These are phyloP conservation scores for Neckera pumila DNA, from an alignment of 225 moss, liverwort and hornwort genomes.

Conservation along the genomic window DNA sequence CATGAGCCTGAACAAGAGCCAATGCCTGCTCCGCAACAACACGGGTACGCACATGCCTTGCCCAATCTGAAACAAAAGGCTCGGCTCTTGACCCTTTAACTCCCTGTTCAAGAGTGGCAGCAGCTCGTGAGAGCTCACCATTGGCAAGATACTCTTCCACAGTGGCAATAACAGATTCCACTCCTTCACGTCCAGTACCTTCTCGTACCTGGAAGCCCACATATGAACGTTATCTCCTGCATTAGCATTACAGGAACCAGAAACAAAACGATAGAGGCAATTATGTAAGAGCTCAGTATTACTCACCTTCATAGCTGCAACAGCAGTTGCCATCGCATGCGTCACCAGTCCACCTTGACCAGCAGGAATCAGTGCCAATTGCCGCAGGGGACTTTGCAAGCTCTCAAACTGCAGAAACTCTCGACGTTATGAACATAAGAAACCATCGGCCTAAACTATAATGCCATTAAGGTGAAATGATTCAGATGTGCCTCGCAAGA, in stretches of 20 bases:
- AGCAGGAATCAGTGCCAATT: constrained; percentile 79
- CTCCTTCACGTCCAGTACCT: constrained; percentile 37
- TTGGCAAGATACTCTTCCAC: constrained; percentile 46
- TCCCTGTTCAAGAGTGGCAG: constrained; percentile 32
- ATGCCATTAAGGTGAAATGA: background rate
- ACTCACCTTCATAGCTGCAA: constrained; percentile 35
- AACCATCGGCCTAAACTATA: background rate
- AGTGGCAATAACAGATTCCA: constrained; percentile 44
- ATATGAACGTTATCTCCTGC: background rate
- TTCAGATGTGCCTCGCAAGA: background rate
- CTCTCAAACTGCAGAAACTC: constrained; percentile 54
- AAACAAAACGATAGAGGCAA: background rate
- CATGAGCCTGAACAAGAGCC: constrained; percentile 46
- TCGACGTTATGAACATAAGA: background rate
- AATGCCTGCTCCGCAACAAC: constrained; percentile 50
- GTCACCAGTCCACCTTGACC: constrained; percentile 89
- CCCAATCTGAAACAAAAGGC: constrained; percentile 40
- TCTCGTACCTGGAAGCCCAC: constrained; percentile 40
- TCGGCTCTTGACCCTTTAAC: constrained; percentile 50
- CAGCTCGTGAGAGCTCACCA: constrained; percentile 44
- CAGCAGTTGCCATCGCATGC: constrained; percentile 64
- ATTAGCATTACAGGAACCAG: background rate
- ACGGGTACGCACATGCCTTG: constrained; percentile 42
- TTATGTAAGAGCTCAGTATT: background rate
- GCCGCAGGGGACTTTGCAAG: constrained; percentile 71